Evolutionary conservation across 2,329 filamentous ascomycete genomes (phyloP).

Genomic region (Nectriaceae sp.): DNA sequence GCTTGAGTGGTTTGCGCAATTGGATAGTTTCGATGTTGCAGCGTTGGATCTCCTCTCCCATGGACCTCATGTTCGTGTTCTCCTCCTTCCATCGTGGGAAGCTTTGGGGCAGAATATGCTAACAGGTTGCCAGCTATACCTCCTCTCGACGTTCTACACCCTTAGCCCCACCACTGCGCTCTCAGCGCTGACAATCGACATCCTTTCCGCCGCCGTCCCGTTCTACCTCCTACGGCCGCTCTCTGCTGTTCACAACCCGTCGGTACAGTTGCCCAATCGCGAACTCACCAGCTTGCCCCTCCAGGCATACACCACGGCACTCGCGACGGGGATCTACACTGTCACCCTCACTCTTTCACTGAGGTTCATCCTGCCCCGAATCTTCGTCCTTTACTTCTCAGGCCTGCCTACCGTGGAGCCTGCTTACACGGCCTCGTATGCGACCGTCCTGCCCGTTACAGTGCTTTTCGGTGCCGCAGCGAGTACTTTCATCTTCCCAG

Average conservation of each 20-base stretch:
- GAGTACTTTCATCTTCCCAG: conserved; percentile 76
- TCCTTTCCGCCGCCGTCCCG: conserved; percentile 69
- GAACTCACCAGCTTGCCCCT: conserved; percentile 67
- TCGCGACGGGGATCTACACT: conserved; percentile 74
- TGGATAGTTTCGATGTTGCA: conserved; percentile 72
- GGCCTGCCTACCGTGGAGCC: conserved; percentile 68
- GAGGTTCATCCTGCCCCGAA: conserved; percentile 68
- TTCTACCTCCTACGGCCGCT: conserved; percentile 74
- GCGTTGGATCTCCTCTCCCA: conserved; percentile 70
- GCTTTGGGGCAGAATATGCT: conserved; percentile 3
- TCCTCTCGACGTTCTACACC: conserved; percentile 77
- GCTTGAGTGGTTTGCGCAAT: conserved; percentile 72
- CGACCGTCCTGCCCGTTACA: conserved; percentile 61
- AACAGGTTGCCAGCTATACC: conserved; percentile 58
- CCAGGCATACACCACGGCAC: conserved; percentile 63
- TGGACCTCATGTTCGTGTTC: conserved; percentile 64
- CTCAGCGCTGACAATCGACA: conserved; percentile 66
- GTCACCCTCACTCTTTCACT: conserved; percentile 71
- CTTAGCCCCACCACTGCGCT: conserved; percentile 63
- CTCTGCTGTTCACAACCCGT: conserved; percentile 62
- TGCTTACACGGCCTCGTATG: conserved; percentile 64
- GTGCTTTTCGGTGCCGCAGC: conserved; percentile 67
- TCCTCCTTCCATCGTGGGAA: conserved; percentile 5
- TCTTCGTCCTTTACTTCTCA: conserved; percentile 76
- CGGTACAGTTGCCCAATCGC: conserved; percentile 56